Evolutionary conservation across 225 moss, liverwort and hornwort genomes (phyloP).

Genomic region (Climacium dendroides): DNA sequence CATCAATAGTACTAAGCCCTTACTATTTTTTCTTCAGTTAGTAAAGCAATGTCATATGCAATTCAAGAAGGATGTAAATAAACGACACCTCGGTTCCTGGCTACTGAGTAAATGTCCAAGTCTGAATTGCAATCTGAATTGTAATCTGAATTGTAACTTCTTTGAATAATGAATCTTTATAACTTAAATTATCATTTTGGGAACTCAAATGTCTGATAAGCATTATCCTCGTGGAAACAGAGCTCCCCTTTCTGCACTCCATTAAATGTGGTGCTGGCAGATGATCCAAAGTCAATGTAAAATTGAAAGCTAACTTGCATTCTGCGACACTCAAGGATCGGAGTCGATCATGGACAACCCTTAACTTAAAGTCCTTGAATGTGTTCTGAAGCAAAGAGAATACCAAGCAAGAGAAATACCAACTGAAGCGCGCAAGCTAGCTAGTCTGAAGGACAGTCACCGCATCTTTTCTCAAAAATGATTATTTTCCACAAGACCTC

Average conservation of each 20-base stretch:
- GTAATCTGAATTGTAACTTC: background rate
- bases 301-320: background rate
- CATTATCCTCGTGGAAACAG: background rate
- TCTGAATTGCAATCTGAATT: background rate
- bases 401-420: background rate
- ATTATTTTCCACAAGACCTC: background rate
- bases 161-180: background rate
- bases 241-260: background rate
- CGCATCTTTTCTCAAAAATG: background rate
- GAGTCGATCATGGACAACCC: too few species aligned
- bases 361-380: background rate
- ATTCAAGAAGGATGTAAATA: too few species aligned
- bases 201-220: background rate
- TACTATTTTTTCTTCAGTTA: background rate
- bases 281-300: background rate
- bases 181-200: too few species aligned
- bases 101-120: background rate
- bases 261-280: background rate
- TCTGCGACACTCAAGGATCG: background rate
- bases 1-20: too few species aligned
- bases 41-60: background rate
- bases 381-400: background rate
- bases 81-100: background rate
- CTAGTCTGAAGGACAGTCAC: background rate
- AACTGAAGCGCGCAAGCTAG: too few species aligned